Conservation (phyloP, 139 green algal species). For the Haematococcus sp. region DNA sequence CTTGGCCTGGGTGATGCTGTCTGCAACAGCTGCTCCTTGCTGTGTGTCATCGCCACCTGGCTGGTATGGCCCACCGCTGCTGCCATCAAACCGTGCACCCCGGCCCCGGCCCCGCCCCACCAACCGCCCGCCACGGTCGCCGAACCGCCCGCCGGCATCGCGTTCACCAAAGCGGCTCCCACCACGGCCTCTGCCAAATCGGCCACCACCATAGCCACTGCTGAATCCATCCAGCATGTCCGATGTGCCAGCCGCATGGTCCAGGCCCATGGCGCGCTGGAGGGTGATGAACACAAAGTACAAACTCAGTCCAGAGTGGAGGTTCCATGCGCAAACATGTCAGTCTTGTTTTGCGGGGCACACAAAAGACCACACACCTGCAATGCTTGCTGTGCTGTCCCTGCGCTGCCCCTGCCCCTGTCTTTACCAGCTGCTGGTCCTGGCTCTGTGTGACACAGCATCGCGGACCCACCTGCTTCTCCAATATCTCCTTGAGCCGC, state of each 20-base stretch:
- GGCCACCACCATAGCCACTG: background rate
- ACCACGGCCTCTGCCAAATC: background rate
- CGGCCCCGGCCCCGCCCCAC: too few relatives aligned
- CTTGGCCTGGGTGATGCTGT: too few relatives aligned
- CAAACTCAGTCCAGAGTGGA: too few relatives aligned
- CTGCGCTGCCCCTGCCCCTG: constrained; percentile 1
- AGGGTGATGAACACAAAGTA: too few relatives aligned
- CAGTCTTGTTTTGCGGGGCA: background rate
- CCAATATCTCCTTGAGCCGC: constrained; percentile 40
- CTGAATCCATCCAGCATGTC: constrained; percentile 19
- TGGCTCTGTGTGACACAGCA: too few relatives aligned
- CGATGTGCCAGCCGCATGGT: constrained; percentile 11
- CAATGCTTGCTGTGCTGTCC: background rate
- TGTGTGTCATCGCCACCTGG: too few relatives aligned
- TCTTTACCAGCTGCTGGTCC: too few relatives aligned
- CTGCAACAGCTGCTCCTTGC: too few relatives aligned
- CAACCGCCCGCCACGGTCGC: background rate
- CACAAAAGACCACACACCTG: background rate
- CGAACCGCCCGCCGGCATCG: constrained; percentile 12
- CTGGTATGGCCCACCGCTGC: too few relatives aligned
- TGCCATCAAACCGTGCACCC: too few relatives aligned
- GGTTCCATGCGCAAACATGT: too few relatives aligned
- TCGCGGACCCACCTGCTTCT: constrained; percentile 37
- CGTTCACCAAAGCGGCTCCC: constrained; percentile 11
- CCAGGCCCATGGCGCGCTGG: constrained; percentile 3